phyloP scores from a whole-genome alignment of 345 rosid species.

The Xanthoceras sorbifolium region DNA sequence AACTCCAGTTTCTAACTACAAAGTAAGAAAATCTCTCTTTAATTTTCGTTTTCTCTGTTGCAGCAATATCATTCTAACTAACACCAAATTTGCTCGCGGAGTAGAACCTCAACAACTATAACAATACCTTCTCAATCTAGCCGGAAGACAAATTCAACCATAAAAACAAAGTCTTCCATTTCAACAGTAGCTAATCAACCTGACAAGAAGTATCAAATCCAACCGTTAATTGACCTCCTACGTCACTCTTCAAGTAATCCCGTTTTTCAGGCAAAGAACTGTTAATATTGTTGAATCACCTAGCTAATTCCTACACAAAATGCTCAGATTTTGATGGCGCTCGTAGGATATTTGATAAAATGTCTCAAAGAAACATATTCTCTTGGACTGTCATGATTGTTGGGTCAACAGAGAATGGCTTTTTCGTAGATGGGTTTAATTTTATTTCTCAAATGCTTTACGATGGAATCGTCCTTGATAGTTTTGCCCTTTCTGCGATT shows the following conservation, averaged over 20 bases:
- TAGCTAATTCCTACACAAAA: constrained; percentile 37
- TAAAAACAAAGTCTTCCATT: neutral
- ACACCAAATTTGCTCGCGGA: constrained; percentile 11
- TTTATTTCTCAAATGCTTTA: constrained; percentile 34
- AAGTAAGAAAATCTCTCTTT: constrained; percentile 9
- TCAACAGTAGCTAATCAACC: neutral
- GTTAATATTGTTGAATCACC: constrained; percentile 35
- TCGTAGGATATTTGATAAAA: constrained; percentile 37
- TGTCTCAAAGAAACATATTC: constrained; percentile 41
- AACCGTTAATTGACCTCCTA: constrained; percentile 32
- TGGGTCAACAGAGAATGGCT: constrained; percentile 41
- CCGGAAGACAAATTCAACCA: neutral
- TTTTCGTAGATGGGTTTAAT: constrained; percentile 29
- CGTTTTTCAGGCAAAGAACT: constrained; percentile 15
- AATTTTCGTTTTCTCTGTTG: neutral
- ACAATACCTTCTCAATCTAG: constrained; percentile 10
- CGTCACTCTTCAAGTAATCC: constrained; percentile 29
- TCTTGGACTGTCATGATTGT: constrained; percentile 51
- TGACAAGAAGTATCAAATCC: constrained; percentile 20
- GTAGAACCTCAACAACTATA: constrained; percentile 1
- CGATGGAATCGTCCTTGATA: constrained; percentile 34
- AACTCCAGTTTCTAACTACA: neutral
- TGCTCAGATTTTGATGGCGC: constrained; percentile 38
- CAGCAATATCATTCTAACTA: neutral
- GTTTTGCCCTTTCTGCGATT: constrained; percentile 41